phyloP scores from a whole-genome alignment of 2,329 filamentous ascomycete species.

The Paraphoma sp. region DNA sequence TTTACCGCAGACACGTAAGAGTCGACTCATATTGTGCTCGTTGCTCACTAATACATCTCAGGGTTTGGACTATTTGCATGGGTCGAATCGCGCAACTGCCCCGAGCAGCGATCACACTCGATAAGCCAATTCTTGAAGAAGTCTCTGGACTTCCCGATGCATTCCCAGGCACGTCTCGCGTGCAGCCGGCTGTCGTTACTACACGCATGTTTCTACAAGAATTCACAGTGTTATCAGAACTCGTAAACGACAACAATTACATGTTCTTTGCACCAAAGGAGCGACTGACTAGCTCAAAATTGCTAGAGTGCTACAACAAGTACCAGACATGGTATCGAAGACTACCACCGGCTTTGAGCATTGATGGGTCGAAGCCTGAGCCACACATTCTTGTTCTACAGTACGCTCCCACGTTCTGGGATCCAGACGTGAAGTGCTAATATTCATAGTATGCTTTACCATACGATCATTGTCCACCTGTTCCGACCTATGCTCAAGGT shows the following conservation, averaged over 20 bases:
- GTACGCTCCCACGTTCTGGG: slow-evolving; percentile 57
- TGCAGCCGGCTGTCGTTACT: slow-evolving; percentile 25
- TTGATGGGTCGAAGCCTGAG: slow-evolving; percentile 59
- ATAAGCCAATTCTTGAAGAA: slow-evolving; percentile 63
- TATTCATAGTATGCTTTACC: slow-evolving; percentile 66
- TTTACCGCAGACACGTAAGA: slow-evolving; percentile 58
- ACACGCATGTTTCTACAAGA: slow-evolving; percentile 52
- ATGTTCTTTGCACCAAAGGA: slow-evolving; percentile 74
- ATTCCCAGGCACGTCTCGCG: slow-evolving; percentile 13
- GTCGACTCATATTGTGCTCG: neutral
- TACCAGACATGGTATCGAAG: slow-evolving; percentile 75
- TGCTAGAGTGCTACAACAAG: slow-evolving; percentile 70
- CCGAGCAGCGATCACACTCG: slow-evolving; percentile 56
- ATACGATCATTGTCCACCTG: slow-evolving; percentile 73
- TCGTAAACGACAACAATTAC: slow-evolving; percentile 74
- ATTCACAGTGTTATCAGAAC: slow-evolving; percentile 75
- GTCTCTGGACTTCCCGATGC: slow-evolving; percentile 57
- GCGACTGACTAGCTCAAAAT: slow-evolving; percentile 67
- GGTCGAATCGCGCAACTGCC: slow-evolving; percentile 58
- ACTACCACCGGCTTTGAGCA: slow-evolving; percentile 68
- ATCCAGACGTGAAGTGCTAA: slow-evolving; percentile 10
- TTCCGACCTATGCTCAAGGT: slow-evolving; percentile 77
- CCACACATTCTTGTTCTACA: slow-evolving; percentile 77
- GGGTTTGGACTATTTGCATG: slow-evolving; percentile 54
- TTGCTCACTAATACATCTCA: slow-evolving; percentile 21